A percentile compares a stretch with the other conserved stretches of the same genome.
These are phyloP conservation scores for Petunia hybrid DNA, from an alignment of 305 asterid species.

Conservation along the genomic window DNA sequence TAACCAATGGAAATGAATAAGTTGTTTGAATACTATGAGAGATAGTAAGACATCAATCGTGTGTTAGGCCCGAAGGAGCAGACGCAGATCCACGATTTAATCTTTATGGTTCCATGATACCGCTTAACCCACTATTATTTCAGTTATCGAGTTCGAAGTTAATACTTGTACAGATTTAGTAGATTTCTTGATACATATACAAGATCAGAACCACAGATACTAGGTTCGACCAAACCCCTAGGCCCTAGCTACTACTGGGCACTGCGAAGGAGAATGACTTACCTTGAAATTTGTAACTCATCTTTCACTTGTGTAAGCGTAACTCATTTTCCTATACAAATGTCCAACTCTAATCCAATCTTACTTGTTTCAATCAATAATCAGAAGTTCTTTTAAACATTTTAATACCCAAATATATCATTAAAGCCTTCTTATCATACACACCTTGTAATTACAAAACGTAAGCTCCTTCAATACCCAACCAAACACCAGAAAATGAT, in stretches of 20 bases:
- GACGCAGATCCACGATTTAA: too few relatives aligned
- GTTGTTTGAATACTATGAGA: not conserved
- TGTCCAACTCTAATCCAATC: slow-evolving; percentile 1
- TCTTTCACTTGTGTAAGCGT: not conserved
- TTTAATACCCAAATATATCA: not conserved
- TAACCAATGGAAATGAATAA: not conserved
- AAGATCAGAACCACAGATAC: too few relatives aligned
- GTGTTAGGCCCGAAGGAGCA: not conserved
- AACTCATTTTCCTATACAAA: not conserved
- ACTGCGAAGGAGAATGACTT: not conserved
- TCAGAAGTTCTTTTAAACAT: not conserved
- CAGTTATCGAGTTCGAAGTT: too few relatives aligned
- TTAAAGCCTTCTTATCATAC: not conserved
- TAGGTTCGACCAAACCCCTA: too few relatives aligned
- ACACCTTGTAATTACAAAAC: not conserved
- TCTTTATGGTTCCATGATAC: too few relatives aligned
- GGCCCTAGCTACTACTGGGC: too few relatives aligned
- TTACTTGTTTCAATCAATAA: slow-evolving; percentile 11
- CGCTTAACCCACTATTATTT: too few relatives aligned
- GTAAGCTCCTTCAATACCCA: slow-evolving; percentile 3
- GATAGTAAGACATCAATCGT: not conserved
- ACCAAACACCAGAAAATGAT: not conserved
- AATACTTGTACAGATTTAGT: too few relatives aligned
- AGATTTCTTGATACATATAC: too few relatives aligned
- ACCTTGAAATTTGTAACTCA: not conserved